Evolutionary conservation across 2,329 filamentous ascomycete species (phyloP), one percentile per base, ranked within the genome.

Genomic region (Venturia aucupariae): DNA sequence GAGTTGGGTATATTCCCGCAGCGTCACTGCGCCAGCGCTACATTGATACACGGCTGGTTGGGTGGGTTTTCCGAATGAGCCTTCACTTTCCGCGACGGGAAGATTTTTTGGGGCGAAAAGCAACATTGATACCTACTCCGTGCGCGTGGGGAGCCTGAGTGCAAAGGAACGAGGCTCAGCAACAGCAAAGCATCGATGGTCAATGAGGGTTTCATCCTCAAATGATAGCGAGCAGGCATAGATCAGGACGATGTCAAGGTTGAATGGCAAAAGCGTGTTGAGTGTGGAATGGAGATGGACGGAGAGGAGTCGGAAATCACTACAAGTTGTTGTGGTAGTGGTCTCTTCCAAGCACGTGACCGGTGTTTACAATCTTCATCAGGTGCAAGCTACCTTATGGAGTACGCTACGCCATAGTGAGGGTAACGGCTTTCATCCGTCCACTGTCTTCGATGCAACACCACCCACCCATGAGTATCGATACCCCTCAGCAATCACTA

Each of bases 401-500:
- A n/a, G n/a, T n/a, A n/a, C n/a, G n/a, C n/a, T n/a, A n/a, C n/a
- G n/a, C n/a, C n/a, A n/a, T n/a, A 46, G 42, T 7, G 19, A n/a
- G 6, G 42, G 42, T 46, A 48, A 48, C 46, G 46, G 39, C 39
- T 13, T 41, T 13, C 22, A 27, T 24, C 22, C 8, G 44, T 6
- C 13, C 22, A 27, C 10, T 51, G 27, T 51, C 46, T 15, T 57
- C 24, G 7, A 57, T 57, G 51, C 51, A 57, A 32, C 51, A 57
- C 51, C 51, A 57, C 51, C 51, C 27, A 32, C 7, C 27, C 27
- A 8, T 30, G 51, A 57, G 30, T 57, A 57, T 57, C 51, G 27
- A 57, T 57, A 57, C 30, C 51, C 51, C 30, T 35, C 27, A 35
- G 51, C 51, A 57, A 57, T 57, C 51, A 57, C 51, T 57, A 57